Evolutionary conservation across 352 stramenopile species (phyloP).

Genomic region (Pythium myriotylum): DNA sequence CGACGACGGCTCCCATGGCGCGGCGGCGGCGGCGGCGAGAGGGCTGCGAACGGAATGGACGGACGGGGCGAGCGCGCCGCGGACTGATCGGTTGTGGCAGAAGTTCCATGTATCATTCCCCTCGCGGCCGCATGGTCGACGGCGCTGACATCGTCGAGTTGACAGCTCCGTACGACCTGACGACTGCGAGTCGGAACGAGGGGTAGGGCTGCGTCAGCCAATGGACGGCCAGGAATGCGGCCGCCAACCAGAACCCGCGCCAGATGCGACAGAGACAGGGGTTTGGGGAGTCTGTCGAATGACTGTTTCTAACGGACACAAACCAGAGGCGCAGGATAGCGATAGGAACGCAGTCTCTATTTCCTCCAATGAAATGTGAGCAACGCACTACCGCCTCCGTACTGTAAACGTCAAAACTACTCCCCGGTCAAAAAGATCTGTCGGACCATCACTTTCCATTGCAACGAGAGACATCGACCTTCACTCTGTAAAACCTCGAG

Average conservation of each 20-base stretch:
- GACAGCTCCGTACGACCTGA: neutral
- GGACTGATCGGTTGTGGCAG: slow-evolving; percentile 38
- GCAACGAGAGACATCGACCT: slow-evolving; percentile 7
- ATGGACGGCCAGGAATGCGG: neutral
- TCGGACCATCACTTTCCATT: slow-evolving; percentile 16
- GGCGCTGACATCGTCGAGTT: neutral
- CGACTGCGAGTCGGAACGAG: neutral
- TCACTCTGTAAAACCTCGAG: slow-evolving; percentile 26
- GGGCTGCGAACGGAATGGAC: too few relatives aligned
- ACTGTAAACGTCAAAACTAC: slow-evolving; percentile 3
- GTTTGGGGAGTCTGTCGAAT: neutral
- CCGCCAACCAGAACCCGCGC: neutral
- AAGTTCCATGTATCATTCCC: slow-evolving; percentile 14
- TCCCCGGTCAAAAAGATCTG: neutral
- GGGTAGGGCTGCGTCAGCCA: neutral
- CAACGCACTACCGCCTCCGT: neutral
- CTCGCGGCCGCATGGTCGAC: slow-evolving; percentile 8
- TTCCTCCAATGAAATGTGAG: neutral
- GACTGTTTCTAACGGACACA: neutral
- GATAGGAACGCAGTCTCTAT: neutral
- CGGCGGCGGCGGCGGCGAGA: too few relatives aligned
- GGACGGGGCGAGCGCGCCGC: slow-evolving; percentile 14
- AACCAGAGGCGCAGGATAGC: too few relatives aligned
- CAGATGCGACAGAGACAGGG: neutral
- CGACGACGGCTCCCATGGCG: slow-evolving; percentile 25